These are phyloP conservation scores for Botrytis squamosa DNA, from an alignment of 2,329 filamentous ascomycete species.

Conservation along the genomic window DNA sequence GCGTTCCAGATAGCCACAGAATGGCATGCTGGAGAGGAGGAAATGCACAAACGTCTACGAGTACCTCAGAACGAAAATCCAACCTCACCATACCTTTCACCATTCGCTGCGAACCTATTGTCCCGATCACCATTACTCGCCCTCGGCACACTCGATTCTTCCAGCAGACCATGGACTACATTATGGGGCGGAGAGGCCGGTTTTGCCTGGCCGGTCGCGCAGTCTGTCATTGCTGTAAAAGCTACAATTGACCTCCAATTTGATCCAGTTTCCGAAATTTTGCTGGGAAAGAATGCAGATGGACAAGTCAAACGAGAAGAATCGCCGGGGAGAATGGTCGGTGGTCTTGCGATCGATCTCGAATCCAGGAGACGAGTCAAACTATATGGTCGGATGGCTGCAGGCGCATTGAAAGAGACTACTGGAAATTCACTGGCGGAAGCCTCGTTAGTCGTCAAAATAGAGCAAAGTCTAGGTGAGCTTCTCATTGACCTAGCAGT, in stretches of 20 bases:
- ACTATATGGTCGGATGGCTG: conserved; percentile 67
- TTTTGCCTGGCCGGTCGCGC: conserved; percentile 61
- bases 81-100: conserved; percentile 60
- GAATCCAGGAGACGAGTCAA: conserved; percentile 70
- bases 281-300: conserved; percentile 53
- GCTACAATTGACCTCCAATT: conserved; percentile 56
- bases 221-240: conserved; percentile 61
- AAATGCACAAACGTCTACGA: conserved; percentile 61
- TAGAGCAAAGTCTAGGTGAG: conserved; percentile 64
- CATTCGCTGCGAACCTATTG: conserved; percentile 59
- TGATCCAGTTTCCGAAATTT: conserved; percentile 67
- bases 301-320: conserved; percentile 40
- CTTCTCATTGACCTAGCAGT: neutral
- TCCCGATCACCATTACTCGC: conserved; percentile 65
- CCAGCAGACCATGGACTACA: conserved; percentile 70
- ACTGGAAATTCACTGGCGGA: conserved; percentile 30
- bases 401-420: conserved; percentile 51
- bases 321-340: conserved; percentile 51
- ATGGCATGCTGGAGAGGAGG: conserved; percentile 60
- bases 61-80: conserved; percentile 62
- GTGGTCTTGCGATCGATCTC: conserved; percentile 62
- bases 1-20: conserved; percentile 18
- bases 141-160: conserved; percentile 65
- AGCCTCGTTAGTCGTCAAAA: conserved; percentile 59
- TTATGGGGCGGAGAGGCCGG: conserved; percentile 72